A percentile compares a stretch with the other conserved stretches of the same genome.
phyloP scores from a whole-genome alignment of 2,329 filamentous ascomycete species.

The Orbilia brochopaga region DNA sequence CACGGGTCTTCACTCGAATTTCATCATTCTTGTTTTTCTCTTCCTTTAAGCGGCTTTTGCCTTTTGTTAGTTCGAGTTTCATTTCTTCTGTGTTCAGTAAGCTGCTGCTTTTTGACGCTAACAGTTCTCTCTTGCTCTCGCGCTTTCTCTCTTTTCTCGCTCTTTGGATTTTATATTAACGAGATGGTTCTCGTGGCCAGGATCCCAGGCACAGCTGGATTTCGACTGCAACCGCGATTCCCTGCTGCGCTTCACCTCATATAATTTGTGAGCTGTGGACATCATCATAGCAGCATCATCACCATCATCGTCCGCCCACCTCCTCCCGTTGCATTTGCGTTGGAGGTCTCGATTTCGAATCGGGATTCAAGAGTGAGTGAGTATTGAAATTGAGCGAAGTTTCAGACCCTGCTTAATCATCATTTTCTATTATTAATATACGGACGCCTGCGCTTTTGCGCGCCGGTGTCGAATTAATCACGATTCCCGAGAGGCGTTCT shows the following conservation, averaged over 20 bases:
- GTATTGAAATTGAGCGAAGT: background rate
- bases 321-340: background rate
- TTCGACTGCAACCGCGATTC: conserved; percentile 1
- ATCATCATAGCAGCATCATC: background rate
- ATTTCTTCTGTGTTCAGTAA: background rate
- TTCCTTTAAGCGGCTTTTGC: conserved; percentile 12
- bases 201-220: conserved; percentile 14
- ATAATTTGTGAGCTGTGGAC: background rate
- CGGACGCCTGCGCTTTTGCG: background rate
- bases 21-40: conserved; percentile 28
- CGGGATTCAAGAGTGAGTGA: conserved; percentile 2
- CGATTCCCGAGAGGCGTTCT: background rate
- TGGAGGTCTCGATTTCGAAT: conserved; percentile 15
- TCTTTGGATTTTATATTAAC: conserved; percentile 35
- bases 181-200: conserved; percentile 29
- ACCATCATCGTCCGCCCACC: too few species aligned
- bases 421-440: too few species aligned
- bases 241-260: conserved; percentile 10
- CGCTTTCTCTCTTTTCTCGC: background rate
- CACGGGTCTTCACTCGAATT: conserved; percentile 26
- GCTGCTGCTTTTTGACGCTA: background rate
- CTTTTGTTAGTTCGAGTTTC: background rate
- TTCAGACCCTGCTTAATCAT: too few species aligned
- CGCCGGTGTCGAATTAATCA: background rate
- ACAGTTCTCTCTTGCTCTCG: background rate